phyloP scores from a whole-genome alignment of 208 protist species.

The Acanthamoeba royreba region DNA sequence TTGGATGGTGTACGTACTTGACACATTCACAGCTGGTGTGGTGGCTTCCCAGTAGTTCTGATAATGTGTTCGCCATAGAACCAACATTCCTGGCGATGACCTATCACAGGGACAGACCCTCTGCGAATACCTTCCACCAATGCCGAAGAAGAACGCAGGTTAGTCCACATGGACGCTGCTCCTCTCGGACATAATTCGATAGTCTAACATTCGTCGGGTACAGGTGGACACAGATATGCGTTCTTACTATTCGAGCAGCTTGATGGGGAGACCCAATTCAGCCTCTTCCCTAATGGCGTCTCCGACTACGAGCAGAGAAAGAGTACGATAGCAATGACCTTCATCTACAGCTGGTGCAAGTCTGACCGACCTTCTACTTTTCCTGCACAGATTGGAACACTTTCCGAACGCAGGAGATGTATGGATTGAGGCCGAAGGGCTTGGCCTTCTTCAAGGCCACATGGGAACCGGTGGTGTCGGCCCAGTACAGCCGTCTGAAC shows the following conservation, averaged over 20 bases:
- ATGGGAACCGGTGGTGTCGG: not conserved
- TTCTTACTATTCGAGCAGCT: not conserved
- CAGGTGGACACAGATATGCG: not conserved
- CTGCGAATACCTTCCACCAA: not conserved
- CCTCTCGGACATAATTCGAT: not conserved
- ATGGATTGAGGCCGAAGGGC: not conserved
- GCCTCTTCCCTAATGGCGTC: not conserved
- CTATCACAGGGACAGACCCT: not conserved
- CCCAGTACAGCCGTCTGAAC: not conserved
- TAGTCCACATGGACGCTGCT: not conserved
- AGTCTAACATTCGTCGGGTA: not conserved
- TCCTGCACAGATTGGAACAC: not conserved
- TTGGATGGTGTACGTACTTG: not conserved
- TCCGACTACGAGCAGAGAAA: not conserved
- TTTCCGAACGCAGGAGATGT: not conserved
- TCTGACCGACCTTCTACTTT: not conserved
- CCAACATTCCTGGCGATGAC: not conserved
- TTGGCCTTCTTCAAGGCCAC: conserved; percentile 5
- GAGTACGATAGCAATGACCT: not conserved
- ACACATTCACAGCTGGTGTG: not conserved
- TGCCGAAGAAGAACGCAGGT: not conserved
- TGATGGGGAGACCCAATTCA: not conserved
- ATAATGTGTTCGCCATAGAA: not conserved
- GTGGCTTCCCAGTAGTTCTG: not conserved
- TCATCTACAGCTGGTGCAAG: not conserved